Evolutionary conservation across 2,329 filamentous ascomycete genomes (phyloP), one percentile per base, ranked within the genome.

Genomic region (Apiospora kogelbergensis): DNA sequence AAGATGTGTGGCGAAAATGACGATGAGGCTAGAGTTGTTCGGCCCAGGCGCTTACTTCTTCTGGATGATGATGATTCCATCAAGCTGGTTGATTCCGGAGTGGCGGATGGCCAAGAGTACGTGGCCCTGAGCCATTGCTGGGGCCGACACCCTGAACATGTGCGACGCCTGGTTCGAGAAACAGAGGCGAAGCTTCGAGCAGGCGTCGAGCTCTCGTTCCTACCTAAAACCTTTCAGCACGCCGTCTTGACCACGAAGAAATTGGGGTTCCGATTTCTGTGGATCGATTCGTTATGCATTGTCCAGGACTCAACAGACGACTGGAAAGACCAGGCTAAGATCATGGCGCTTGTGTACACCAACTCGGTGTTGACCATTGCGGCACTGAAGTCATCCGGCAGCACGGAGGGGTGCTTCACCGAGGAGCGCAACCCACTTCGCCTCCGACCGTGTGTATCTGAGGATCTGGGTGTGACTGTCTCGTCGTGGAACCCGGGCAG

Each of bases 231-330:
- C 1, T 70, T 70, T 46, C 67, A 53, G 24, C 44, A 70, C 20
- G 69, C 67, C 22, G 45, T 70, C 7, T 17, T 30, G 6, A 33
- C 69, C 6, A 67, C 67, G 1, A 44, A 57, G 37, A 63, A 45
- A 5, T 42, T 71, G 20, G 70, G 70, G 4, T 63, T 24, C 24
- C 37, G 41, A 13, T 71, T 69, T 24, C 63, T 71, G 0, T 71
- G 70, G 68, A 69, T 71, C 22, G 70, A 71, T 44, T 69, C 70
- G 15, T 40, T 71, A 11, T 71, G 70, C 46, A 71, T 71, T 17
- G 66, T 71, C 10, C 70, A 71, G 30, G 66, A 71, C 57, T 65
- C 40, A 4, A 7, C 13, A 1, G 42, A 68, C 1, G 70, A 71
- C 41, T 69, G 68, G 68, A 40, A 33, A 24, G 17, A 30, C 6